Conservation (phyloP, 169 alveolate species). For the Plasmodium chabaudi region DNA sequence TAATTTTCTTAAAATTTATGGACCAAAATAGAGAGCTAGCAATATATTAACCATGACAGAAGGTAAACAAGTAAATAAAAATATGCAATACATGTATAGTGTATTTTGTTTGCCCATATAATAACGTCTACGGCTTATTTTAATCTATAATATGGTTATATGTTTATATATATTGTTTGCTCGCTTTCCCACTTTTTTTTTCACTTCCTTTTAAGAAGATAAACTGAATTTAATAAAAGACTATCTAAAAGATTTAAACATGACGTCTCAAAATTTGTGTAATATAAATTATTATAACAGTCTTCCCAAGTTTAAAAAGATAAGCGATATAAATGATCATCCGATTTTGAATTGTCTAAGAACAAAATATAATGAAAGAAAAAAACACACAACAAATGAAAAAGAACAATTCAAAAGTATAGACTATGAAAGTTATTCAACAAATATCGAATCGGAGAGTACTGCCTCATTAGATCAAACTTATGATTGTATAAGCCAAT, state of each 20-base stretch:
- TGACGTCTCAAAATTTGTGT: constrained; percentile 22
- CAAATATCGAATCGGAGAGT: background rate
- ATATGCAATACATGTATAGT: no score
- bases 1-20: no score
- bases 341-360: constrained; percentile 14
- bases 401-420: constrained; percentile 10
- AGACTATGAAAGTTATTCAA: constrained; percentile 18
- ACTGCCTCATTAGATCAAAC: no score
- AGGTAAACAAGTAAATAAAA: no score
- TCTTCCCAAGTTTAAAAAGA: constrained; percentile 1
- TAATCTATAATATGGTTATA: no score
- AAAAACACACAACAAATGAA: background rate
- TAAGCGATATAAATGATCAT: background rate
- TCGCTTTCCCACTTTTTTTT: no score
- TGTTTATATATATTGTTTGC: background rate
- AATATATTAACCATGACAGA: no score
- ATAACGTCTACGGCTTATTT: no score
- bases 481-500: background rate
- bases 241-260: constrained; percentile 22
- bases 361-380: constrained; percentile 4
- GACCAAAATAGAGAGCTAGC: no score
- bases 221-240: constrained; percentile 3
- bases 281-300: constrained; percentile 44
- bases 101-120: no score
- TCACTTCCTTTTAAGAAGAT: background rate